Percentiles rank a stretch among this genome's conserved stretches.
These are phyloP conservation scores for Phoma sp. DNA, from an alignment of 2,329 filamentous ascomycete genomes.

Conservation along the genomic window DNA sequence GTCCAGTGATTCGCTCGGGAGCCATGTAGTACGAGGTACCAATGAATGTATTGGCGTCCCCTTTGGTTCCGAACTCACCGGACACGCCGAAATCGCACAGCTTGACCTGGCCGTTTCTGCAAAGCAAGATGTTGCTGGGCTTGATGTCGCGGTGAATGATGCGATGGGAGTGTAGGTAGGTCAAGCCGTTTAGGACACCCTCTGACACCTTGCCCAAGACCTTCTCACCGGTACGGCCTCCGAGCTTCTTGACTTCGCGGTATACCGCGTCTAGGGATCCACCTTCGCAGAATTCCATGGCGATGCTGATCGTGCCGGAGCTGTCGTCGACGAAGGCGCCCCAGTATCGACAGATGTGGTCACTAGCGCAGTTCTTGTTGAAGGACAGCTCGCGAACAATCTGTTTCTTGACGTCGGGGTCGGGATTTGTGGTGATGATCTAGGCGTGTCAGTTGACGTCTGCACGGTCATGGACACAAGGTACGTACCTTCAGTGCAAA, in stretches of 20 bases:
- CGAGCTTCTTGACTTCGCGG: conserved; percentile 93
- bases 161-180: conserved; percentile 92
- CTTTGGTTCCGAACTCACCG: conserved; percentile 97
- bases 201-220: conserved; percentile 96
- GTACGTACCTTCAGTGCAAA: conserved; percentile 87
- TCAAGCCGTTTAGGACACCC: conserved; percentile 89
- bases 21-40: conserved; percentile 99
- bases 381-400: conserved; percentile 95
- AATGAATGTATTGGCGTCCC: conserved; percentile 98
- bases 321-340: conserved; percentile 95
- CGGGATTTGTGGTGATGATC: conserved; percentile 98
- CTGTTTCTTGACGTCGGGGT: conserved; percentile 97
- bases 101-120: conserved; percentile 87
- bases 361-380: conserved; percentile 95
- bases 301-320: conserved; percentile 96
- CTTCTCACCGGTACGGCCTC: conserved; percentile 94
- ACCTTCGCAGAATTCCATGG: conserved; percentile 99
- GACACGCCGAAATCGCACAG: conserved; percentile 98
- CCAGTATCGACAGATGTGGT: conserved; percentile 97
- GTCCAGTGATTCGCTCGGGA: conserved; percentile 94
- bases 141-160: conserved; percentile 99
- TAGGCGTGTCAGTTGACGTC: conserved; percentile 21
- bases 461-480: background rate
- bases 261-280: conserved; percentile 97
- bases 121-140: conserved; percentile 94